Base-by-base conservation (phyloP, 352 stramenopile species). In the Elongisporangium undulatum region DNA sequence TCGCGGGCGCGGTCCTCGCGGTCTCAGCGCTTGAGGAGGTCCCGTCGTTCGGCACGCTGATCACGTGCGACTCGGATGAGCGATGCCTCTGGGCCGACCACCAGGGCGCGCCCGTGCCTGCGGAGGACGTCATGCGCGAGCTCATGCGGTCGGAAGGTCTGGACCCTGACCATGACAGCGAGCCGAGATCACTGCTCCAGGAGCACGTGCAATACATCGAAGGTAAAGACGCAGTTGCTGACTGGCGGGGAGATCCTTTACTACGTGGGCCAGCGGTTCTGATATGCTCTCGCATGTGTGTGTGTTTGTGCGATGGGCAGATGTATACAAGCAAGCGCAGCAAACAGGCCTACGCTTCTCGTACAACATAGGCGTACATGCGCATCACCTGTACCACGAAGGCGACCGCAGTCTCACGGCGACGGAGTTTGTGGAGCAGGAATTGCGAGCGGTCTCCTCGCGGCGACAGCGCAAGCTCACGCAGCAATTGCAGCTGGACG, bases 351-450 rank as follows among this genome's bases (percentile, higher is more conserved):
- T 88, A 29, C 24, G 53, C 13, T 90, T 94, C 29, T 62, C 77
- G 48, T 90, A 89, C 69, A 56, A 65, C 4, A 77, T 87, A 69
- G 84, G 84, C 49, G 77, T 94, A 55, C 90, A 82, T 60, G 49
- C 72, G 20, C 72, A 80, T 13, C 82, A 92, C 61, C 70, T 92
- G 56, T 83, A 84, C 53, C 59, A 83, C 22, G 82, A 90, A 19
- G 56, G 70, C 45, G 59, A 69, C 8, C 65, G 71, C 38, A 64
- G 49, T 4, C 68, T 81, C 55, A 77, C 63, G 0, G 62, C 78
- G n/a, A 57, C 52, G 16, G 62, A 84, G 29, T 89, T 92, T 64
- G 79, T 89, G 17, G 53, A 75, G 23, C 82, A 89, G 58, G 79
- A 92, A 49, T 53, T 77, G 34, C 62, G 72, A 34, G 79, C 82